Evolutionary conservation across 2,329 filamentous ascomycete genomes (phyloP), one percentile per base, ranked within the genome.

Genomic region (Aaosphaeria arxii): DNA sequence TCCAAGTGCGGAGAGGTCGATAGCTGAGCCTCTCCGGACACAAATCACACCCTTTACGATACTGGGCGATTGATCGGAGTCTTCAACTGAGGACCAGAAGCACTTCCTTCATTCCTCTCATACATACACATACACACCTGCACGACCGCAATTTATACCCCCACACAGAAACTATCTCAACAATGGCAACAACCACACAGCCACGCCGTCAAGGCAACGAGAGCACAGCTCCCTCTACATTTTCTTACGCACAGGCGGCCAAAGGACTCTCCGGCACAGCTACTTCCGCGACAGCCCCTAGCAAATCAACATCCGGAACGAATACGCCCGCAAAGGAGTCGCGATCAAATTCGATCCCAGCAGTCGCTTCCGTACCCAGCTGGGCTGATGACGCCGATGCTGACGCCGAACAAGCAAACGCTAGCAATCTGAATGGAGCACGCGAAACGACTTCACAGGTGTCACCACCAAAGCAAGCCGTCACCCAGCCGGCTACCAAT

Each of bases 221-320:
- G 30, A 30, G 48, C 11, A 63, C 75, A 43, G 47, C 52, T 45
- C 65, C 81, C 54, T 77, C 83, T 52, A 77, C 83, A 32, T 96
- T 96, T 70, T 96, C 92, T 51, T 97, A 97, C 73, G 92, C 92
- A 63, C 91, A 96, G 80, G 92, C 92, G 66, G 92, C 92, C 51
- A 94, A 94, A 72, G 90, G 91, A 64, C 82, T 87, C 62, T 75
- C 81, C 47, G 62, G 73, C 47, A 64, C 75, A 44, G 69, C 76
- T 44, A 71, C 75, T 50, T 61, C 73, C 48, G 66, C 71, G 41
- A 63, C 74, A 30, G 64, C 69, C 44, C 62, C 73, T 28, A 73
- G 71, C 59, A 79, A 79, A 62, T 66, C 69, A 17, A 59, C 69
- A 7, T 74, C 75, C 24, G 73, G 71, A 40, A 58, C 69, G 28